Evolutionary conservation across 345 rosid genomes (phyloP).

Genomic region (Eucalyptus marginata): DNA sequence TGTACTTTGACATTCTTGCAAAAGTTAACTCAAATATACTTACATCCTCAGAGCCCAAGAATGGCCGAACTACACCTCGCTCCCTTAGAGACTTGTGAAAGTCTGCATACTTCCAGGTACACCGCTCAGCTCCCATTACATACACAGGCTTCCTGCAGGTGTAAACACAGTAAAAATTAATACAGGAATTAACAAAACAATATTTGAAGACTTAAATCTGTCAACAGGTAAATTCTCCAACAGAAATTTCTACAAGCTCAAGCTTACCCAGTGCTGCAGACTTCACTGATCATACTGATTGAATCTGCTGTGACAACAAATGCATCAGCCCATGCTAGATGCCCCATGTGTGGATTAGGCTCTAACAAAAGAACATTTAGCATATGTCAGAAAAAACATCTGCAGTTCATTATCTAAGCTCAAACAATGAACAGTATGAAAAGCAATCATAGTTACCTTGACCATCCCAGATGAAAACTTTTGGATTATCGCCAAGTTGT

Average conservation of each 20-base stretch:
- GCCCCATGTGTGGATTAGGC: conserved; percentile 86
- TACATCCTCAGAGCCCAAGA: conserved; percentile 89
- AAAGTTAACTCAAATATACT: conserved; percentile 9
- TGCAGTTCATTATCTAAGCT: background rate
- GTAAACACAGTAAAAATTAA: background rate
- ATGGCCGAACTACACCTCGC: conserved; percentile 76
- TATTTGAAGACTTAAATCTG: background rate
- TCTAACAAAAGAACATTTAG: conserved; percentile 27
- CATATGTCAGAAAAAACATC: background rate
- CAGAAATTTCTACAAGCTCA: background rate
- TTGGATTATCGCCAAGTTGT: conserved; percentile 70
- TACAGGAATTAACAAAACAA: background rate
- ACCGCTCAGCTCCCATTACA: conserved; percentile 66
- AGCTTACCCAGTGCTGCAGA: conserved; percentile 92
- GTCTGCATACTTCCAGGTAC: conserved; percentile 84
- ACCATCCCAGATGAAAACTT: conserved; percentile 81
- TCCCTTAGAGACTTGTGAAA: conserved; percentile 80
- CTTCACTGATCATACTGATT: conserved; percentile 87
- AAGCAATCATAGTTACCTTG: conserved; percentile 39
- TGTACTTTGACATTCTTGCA: background rate
- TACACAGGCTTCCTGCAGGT: conserved; percentile 85
- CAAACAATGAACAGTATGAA: background rate
- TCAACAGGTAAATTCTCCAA: background rate
- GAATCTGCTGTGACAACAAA: conserved; percentile 95
- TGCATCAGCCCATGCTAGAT: conserved; percentile 99